These are phyloP conservation scores for Penicillium pulvis DNA, from an alignment of 495 filamentous ascomycete genomes.

Conservation along the genomic window DNA sequence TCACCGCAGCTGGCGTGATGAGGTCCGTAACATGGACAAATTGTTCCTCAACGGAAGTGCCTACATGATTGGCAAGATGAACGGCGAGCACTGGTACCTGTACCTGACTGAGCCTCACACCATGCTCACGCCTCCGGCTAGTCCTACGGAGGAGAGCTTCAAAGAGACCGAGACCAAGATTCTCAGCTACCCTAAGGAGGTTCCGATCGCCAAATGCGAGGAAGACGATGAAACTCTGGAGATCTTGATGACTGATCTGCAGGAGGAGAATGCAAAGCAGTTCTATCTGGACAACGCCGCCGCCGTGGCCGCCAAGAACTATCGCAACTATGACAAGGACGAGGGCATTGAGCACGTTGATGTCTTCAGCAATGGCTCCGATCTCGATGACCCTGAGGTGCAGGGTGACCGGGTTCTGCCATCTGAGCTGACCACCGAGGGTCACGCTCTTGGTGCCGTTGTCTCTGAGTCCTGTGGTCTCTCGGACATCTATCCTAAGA, in stretches of 20 bases:
- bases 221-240: constrained; percentile 89
- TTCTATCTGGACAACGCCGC: constrained; percentile 95
- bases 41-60: constrained; percentile 92
- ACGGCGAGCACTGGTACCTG: constrained; percentile 98
- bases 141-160: constrained; percentile 58
- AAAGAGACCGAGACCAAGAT: constrained; percentile 69
- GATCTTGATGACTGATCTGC: constrained; percentile 97
- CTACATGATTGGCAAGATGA: constrained; percentile 99
- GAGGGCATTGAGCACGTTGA: constrained; percentile 63
- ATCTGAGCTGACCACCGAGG: constrained; percentile 83
- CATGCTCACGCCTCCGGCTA: constrained; percentile 80
- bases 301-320: constrained; percentile 80
- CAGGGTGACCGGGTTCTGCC: constrained; percentile 59
- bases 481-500: constrained; percentile 83
- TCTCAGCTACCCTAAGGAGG: constrained; percentile 50
- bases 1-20: constrained; percentile 96
- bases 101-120: constrained; percentile 89
- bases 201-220: constrained; percentile 41
- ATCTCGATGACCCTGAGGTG: constrained; percentile 62
- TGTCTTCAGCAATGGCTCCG: constrained; percentile 77
- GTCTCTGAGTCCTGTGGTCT: constrained; percentile 92
- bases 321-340: constrained; percentile 52
- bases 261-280: constrained; percentile 88
- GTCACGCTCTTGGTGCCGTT: constrained; percentile 89
- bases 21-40: constrained; percentile 87